These are phyloP conservation scores for Linnemannia elongata DNA, from an alignment of 192 early-diverging fungal species.

Conservation along the genomic window DNA sequence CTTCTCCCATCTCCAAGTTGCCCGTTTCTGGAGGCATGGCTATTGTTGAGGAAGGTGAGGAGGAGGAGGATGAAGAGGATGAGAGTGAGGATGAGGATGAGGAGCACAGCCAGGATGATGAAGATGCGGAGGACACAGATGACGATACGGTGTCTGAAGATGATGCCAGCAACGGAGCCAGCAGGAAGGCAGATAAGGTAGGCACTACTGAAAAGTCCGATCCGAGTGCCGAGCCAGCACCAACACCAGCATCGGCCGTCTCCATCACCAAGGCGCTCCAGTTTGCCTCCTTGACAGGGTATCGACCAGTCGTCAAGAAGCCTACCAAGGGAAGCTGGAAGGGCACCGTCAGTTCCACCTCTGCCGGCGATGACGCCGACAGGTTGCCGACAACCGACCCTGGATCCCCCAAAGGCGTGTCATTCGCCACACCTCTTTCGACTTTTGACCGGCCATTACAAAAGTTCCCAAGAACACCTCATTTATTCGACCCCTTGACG, in stretches of 20 bases:
- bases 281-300: constrained; percentile 43
- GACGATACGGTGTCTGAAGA: neutral
- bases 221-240: neutral
- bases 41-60: constrained; percentile 36
- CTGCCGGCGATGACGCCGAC: neutral
- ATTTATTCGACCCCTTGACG: constrained; percentile 48
- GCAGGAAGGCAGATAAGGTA: neutral
- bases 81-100: constrained; percentile 8
- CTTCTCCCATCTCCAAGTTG: constrained; percentile 11
- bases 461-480: constrained; percentile 53
- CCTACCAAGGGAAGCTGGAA: constrained; percentile 49
- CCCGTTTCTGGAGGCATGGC: constrained; percentile 32
- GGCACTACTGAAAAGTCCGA: neutral
- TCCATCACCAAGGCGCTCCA: constrained; percentile 35
- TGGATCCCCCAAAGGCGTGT: constrained; percentile 40
- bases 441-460: constrained; percentile 45
- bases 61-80: constrained; percentile 39
- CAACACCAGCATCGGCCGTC: neutral
- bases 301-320: constrained; percentile 50
- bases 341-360: neutral
- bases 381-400: neutral
- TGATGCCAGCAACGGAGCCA: neutral
- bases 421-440: constrained; percentile 37
- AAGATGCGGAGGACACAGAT: constrained; percentile 10
- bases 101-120: neutral